Conservation (phyloP, 257 asterid genomes). For the Capsicum chinense region DNA sequence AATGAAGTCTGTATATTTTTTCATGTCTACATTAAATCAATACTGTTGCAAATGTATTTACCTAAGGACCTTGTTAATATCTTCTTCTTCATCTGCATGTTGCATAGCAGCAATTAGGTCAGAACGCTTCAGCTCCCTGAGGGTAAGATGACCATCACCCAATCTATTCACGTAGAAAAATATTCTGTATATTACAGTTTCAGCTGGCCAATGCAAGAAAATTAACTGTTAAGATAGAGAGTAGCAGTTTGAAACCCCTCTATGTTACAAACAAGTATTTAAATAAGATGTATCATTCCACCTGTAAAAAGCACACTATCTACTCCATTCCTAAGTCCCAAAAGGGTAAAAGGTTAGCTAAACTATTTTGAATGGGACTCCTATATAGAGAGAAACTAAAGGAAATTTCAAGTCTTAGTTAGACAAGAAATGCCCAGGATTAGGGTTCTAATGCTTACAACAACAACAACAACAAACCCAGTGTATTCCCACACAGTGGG, state of each 20-base stretch:
- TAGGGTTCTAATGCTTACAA: background rate
- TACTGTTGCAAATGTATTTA: slow-evolving; percentile 35
- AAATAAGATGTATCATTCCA: slow-evolving; percentile 1
- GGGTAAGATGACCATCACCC: slow-evolving; percentile 90
- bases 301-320: slow-evolving; percentile 15
- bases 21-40: background rate
- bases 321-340: slow-evolving; percentile 13
- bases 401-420: background rate
- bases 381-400: background rate
- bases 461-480: too few species aligned
- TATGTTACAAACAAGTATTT: slow-evolving; percentile 14
- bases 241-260: slow-evolving; percentile 7
- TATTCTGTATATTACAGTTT: slow-evolving; percentile 97
- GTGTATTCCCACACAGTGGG: too few species aligned
- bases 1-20: background rate
- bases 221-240: slow-evolving; percentile 46
- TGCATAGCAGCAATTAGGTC: slow-evolving; percentile 93
- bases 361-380: slow-evolving; percentile 5
- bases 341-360: slow-evolving; percentile 7
- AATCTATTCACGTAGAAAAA: slow-evolving; percentile 96
- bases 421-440: background rate
- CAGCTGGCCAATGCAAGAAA: slow-evolving; percentile 81
- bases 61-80: slow-evolving; percentile 97
- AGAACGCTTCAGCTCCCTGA: slow-evolving; percentile 92
- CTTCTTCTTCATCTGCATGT: slow-evolving; percentile 99